Base-by-base conservation (phyloP, 2,329 filamentous ascomycete genomes). In the Ceratocystis diversiconidia region DNA sequence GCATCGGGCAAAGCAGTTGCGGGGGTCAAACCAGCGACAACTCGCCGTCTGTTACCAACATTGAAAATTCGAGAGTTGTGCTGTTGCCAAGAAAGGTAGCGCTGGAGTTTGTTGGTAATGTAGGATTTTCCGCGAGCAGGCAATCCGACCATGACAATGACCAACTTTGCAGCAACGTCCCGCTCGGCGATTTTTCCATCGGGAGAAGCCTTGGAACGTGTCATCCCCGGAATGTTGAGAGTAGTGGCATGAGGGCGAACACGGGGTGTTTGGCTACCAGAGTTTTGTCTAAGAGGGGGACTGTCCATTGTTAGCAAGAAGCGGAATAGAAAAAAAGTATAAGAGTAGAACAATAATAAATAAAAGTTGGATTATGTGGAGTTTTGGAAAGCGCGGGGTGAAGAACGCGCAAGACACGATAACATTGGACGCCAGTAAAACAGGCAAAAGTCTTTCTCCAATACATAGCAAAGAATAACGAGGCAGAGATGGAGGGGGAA, bases 61-160 rank as follows among this genome's bases (percentile, higher is more conserved):
- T 99, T 99, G 83, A 99, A 99, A 71, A 99, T 96, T 70, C 82
- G 84, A 12, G 92, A 94, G 72, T 96, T 90, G 76, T 99, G 92
- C 73, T 99, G 94, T 72, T 96, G 85, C 94, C 94, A 99, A 62
- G 95, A 92, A 62, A 99, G 79, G 73, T 97, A 99, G 68, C 94
- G 84, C 67, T 94, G 89, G 69, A 99, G 83, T 78, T 99, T 99
- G 80, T 97, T 97, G 68, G 94, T 97, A 72, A 99, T 95, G 76
- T 99, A 99, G 65, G 92, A 96, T 78, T 99, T 99, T 73, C 94
- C 94, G 72, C 94, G 82, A 8, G 94, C 94, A 2, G 94, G 94
- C 71, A 99, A 78, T 69, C 94, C 94, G 68, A 99, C 94, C 94
- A 99, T 99, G 74, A 99, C 86, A 72, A 99, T 95, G 73, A 97